Conservation (phyloP, 164 flowering plant species). For the Malania oleifera region DNA sequence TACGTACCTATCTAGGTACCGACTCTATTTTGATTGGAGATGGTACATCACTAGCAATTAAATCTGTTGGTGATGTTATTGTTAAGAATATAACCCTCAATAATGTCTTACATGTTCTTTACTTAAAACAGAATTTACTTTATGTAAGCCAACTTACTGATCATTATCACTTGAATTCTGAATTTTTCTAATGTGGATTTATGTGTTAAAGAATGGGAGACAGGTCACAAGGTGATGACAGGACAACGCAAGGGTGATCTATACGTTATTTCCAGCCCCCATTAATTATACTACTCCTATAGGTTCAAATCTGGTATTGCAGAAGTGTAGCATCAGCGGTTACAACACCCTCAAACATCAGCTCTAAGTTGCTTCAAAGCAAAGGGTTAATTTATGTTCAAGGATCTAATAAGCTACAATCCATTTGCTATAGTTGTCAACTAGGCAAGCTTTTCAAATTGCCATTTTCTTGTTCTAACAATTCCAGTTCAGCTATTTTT, state of each 20-base stretch:
- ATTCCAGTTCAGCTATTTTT: neutral
- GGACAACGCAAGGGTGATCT: neutral
- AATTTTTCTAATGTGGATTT: neutral
- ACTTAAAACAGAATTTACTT: too few species aligned
- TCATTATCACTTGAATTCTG: neutral
- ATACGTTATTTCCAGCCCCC: neutral
- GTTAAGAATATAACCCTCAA: neutral
- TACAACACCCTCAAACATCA: neutral
- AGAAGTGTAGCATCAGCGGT: neutral
- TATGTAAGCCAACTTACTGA: slow-evolving; percentile 1
- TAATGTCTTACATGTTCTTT: neutral
- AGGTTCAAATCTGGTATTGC: neutral
- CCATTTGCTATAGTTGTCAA: neutral
- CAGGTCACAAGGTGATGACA: slow-evolving; percentile 1
- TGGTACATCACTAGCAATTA: neutral
- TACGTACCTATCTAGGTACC: neutral
- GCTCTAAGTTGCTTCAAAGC: neutral
- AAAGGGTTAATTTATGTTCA: neutral
- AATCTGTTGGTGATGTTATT: neutral
- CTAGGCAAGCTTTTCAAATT: neutral
- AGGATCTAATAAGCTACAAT: neutral
- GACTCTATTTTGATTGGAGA: neutral
- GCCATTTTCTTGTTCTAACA: neutral
- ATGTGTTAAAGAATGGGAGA: neutral
- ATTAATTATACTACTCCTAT: neutral